These are phyloP conservation scores for Mortierella sp. DNA, from an alignment of 371 early-diverging fungal species.

Conservation along the genomic window DNA sequence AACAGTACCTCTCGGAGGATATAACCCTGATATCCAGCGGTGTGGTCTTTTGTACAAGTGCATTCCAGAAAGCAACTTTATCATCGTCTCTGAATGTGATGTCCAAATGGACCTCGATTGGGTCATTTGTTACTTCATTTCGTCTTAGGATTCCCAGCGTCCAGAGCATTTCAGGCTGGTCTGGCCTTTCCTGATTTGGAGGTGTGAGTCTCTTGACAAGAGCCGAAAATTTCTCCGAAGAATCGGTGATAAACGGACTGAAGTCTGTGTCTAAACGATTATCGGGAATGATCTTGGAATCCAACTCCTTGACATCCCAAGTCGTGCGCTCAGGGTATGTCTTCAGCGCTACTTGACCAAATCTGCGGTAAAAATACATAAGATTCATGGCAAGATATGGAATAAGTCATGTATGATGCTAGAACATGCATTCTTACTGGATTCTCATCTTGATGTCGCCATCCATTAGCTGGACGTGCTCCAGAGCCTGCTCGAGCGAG, in stretches of 20 bases:
- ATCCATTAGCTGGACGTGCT: constrained; percentile 29
- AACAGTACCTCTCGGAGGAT: constrained; percentile 36
- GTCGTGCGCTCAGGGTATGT: constrained; percentile 11
- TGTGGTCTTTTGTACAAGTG: constrained; percentile 21
- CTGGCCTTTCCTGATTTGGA: background rate
- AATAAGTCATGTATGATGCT: background rate
- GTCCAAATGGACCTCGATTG: constrained; percentile 21
- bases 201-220: constrained; percentile 18
- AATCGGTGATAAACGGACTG: constrained; percentile 26
- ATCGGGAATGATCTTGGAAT: constrained; percentile 17
- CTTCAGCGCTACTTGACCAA: constrained; percentile 29
- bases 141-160: constrained; percentile 19
- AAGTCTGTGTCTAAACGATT: constrained; percentile 27
- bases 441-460: constrained; percentile 47
- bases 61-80: constrained; percentile 49
- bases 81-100: constrained; percentile 39
- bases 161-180: constrained; percentile 25
- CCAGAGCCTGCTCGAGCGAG: constrained; percentile 16
- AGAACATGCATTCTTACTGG: constrained; percentile 15
- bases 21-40: constrained; percentile 46
- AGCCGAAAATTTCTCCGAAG: constrained; percentile 1
- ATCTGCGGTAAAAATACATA: background rate
- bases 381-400: background rate
- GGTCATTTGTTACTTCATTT: background rate
- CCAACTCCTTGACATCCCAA: constrained; percentile 19